These are phyloP conservation scores for Nepenthes gracilis DNA, from an alignment of 148 eudicot species.

Conservation along the genomic window DNA sequence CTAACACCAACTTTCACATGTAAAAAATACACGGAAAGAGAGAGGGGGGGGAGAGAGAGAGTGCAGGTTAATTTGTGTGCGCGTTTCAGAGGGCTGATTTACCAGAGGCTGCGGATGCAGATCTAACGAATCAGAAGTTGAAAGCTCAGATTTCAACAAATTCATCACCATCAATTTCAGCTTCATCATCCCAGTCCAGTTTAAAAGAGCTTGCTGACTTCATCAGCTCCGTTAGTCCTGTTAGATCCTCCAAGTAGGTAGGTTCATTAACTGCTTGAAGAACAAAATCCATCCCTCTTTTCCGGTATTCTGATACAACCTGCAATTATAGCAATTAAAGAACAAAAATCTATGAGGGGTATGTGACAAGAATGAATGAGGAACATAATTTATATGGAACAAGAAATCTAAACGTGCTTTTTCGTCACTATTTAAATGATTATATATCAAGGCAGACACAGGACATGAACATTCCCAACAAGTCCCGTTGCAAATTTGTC, in stretches of 20 bases:
- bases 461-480: too few relatives aligned
- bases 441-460: too few relatives aligned
- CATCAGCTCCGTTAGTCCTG: slow-evolving; percentile 82
- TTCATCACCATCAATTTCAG: slow-evolving; percentile 33
- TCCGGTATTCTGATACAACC: slow-evolving; percentile 71
- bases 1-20: too few relatives aligned
- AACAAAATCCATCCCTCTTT: slow-evolving; percentile 60
- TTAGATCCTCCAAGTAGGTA: slow-evolving; percentile 82
- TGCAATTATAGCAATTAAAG: slow-evolving; percentile 17
- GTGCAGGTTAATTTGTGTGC: too few relatives aligned
- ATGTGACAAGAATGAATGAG: too few relatives aligned
- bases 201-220: slow-evolving; percentile 50
- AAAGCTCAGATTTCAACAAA: slow-evolving; percentile 43
- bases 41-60: too few relatives aligned
- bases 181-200: slow-evolving; percentile 71
- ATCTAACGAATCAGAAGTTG: background rate
- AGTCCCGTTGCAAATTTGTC: too few relatives aligned
- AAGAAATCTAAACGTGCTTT: too few relatives aligned
- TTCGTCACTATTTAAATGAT: too few relatives aligned
- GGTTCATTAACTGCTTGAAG: slow-evolving; percentile 91
- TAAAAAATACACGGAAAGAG: too few relatives aligned
- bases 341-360: too few relatives aligned
- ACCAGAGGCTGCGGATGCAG: background rate
- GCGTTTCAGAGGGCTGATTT: background rate
- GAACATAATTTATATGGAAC: too few relatives aligned